Conservation (phyloP, 192 early-diverging fungal genomes). For the Neocallimastix lanati region DNA sequence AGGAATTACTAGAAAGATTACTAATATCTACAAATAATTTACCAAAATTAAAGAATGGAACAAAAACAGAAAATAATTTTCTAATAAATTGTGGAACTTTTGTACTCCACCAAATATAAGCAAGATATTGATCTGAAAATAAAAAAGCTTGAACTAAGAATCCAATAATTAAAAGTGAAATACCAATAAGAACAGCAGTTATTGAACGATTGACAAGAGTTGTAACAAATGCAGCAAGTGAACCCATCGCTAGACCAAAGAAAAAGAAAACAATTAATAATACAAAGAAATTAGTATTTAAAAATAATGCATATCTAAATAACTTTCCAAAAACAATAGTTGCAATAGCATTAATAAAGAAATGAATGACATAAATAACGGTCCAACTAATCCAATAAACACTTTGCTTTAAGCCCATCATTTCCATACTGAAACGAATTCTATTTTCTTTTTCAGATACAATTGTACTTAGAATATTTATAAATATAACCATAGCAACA, state of each 20-base stretch:
- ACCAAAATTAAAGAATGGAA: slow-evolving; percentile 42
- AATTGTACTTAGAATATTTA: slow-evolving; percentile 44
- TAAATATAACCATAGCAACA: slow-evolving; percentile 17
- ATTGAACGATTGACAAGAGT: slow-evolving; percentile 43
- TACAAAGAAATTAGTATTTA: slow-evolving; percentile 34
- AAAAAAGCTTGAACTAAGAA: slow-evolving; percentile 41
- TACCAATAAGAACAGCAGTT: background rate
- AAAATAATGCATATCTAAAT: slow-evolving; percentile 45
- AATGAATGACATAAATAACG: background rate
- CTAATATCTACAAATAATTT: slow-evolving; percentile 54
- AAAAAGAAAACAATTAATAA: slow-evolving; percentile 46
- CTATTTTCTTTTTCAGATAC: slow-evolving; percentile 58
- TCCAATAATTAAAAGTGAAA: slow-evolving; percentile 57
- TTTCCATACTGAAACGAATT: slow-evolving; percentile 49
- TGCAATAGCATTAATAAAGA: slow-evolving; percentile 1
- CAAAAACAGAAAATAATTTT: background rate
- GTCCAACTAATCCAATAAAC: background rate
- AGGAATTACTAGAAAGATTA: background rate
- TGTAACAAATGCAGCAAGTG: slow-evolving; percentile 49
- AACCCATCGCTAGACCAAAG: slow-evolving; percentile 55
- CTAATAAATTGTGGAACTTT: slow-evolving; percentile 4
- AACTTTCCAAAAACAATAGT: slow-evolving; percentile 35
- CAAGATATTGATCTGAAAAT: slow-evolving; percentile 17
- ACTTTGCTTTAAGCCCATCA: slow-evolving; percentile 49
- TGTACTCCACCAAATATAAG: slow-evolving; percentile 27